Percentiles rank a stretch among this genome's conserved stretches.
These are phyloP conservation scores for Microascus cirrosus DNA, from an alignment of 2,329 filamentous ascomycete species.

Conservation along the genomic window DNA sequence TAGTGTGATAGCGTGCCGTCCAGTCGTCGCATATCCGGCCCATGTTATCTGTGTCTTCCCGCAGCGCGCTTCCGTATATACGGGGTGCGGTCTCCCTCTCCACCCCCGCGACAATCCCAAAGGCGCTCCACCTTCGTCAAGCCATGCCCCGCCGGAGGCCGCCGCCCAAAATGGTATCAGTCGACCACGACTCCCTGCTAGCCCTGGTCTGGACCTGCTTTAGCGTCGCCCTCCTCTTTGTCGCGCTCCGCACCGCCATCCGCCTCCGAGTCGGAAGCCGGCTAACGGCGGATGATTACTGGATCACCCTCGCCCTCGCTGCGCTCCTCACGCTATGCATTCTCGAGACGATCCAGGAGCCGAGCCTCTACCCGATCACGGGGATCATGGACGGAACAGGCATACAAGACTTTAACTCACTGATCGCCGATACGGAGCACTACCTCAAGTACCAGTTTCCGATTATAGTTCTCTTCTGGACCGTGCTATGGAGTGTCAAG, in stretches of 20 bases:
- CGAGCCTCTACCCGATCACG: conserved; percentile 10
- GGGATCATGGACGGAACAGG: conserved; percentile 7
- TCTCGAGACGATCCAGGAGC: conserved; percentile 10
- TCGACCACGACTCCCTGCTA: conserved; percentile 12
- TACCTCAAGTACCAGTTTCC: conserved; percentile 11
- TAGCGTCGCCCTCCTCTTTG: conserved; percentile 14
- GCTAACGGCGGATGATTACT: conserved; percentile 16
- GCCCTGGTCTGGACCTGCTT: conserved; percentile 18
- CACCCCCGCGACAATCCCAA: neutral
- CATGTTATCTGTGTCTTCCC: neutral
- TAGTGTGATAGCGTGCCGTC: neutral
- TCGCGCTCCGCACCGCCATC: conserved; percentile 14
- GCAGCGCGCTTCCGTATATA: neutral
- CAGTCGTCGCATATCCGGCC: neutral
- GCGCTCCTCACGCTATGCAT: conserved; percentile 12
- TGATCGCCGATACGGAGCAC: conserved; percentile 3
- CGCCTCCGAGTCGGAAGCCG: conserved; percentile 12
- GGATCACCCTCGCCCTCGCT: conserved; percentile 16
- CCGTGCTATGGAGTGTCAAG: conserved; percentile 13
- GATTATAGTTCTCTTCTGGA: conserved; percentile 14
- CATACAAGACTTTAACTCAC: conserved; percentile 1
- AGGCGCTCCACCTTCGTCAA: neutral
- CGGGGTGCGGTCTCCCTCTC: neutral
- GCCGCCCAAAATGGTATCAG: conserved; percentile 1
- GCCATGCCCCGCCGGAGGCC: neutral